A percentile compares a stretch with the other conserved stretches of the same genome.
These are phyloP conservation scores for Ceraceosorus guamensis DNA, from an alignment of 1,284 basidiomycete genomes.

Conservation along the genomic window DNA sequence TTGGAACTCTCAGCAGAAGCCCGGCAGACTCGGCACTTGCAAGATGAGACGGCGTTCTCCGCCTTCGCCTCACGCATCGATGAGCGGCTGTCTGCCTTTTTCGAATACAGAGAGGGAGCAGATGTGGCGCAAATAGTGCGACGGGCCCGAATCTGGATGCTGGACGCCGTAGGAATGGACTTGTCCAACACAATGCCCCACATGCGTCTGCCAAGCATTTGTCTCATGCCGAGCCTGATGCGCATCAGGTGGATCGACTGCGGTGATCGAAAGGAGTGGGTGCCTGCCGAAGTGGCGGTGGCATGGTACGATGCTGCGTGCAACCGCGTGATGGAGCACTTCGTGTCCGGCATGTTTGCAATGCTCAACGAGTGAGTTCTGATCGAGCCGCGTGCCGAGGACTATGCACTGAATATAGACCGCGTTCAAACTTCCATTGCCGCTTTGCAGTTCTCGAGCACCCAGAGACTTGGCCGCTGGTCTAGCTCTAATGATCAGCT, in stretches of 20 bases:
- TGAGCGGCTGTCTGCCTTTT: not conserved
- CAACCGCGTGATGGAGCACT: constrained; percentile 11
- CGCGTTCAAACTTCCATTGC: too few species aligned
- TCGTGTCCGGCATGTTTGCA: constrained; percentile 11
- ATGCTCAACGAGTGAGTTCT: constrained; percentile 4
- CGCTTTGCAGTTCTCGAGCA: too few species aligned
- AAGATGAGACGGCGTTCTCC: not conserved
- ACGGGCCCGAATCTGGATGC: too few species aligned
- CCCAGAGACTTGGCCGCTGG: too few species aligned
- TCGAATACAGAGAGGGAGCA: not conserved
- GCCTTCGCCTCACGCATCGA: not conserved
- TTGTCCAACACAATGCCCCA: not conserved
- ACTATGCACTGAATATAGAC: too few species aligned
- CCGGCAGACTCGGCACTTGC: too few species aligned
- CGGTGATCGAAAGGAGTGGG: not conserved
- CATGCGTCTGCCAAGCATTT: not conserved
- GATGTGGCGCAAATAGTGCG: not conserved
- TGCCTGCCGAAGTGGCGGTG: constrained; percentile 4
- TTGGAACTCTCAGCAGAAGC: too few species aligned
- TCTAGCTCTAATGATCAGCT: too few species aligned
- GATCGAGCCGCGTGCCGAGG: too few species aligned
- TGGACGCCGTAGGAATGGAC: not conserved
- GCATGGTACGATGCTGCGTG: constrained; percentile 3
- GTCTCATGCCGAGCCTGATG: constrained; percentile 3
- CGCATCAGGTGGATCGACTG: not conserved